These are phyloP conservation scores for Panus rudis DNA, from an alignment of 768 basidiomycete species.

Conservation along the genomic window DNA sequence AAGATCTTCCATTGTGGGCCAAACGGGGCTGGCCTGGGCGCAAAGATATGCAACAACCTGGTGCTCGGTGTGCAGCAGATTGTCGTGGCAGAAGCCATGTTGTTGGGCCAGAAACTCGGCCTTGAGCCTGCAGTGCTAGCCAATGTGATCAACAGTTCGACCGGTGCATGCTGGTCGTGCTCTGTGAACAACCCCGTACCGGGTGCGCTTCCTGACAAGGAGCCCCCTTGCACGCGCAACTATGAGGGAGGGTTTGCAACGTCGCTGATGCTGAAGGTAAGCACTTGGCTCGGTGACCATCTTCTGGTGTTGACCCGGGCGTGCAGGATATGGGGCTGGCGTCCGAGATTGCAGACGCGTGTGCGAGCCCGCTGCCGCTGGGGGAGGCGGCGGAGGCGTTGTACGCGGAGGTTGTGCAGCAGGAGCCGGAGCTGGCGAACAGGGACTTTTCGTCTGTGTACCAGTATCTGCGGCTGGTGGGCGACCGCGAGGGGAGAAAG, in stretches of 20 bases:
- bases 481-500: slow-evolving; percentile 11
- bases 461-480: slow-evolving; percentile 40
- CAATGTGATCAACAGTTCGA: slow-evolving; percentile 78
- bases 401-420: slow-evolving; percentile 49
- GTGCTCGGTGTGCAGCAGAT: slow-evolving; percentile 52
- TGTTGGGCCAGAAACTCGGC: slow-evolving; percentile 77
- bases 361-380: slow-evolving; percentile 51
- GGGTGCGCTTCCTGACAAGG: slow-evolving; percentile 57
- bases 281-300: slow-evolving; percentile 3
- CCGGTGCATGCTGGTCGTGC: slow-evolving; percentile 78
- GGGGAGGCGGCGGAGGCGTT: slow-evolving; percentile 57
- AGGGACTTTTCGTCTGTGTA: slow-evolving; percentile 85
- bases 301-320: slow-evolving; percentile 4
- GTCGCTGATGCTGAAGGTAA: slow-evolving; percentile 75
- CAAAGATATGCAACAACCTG: slow-evolving; percentile 89
- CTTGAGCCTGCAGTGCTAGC: slow-evolving; percentile 71
- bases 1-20: slow-evolving; percentile 79
- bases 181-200: slow-evolving; percentile 87
- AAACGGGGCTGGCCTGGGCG: slow-evolving; percentile 75
- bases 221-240: slow-evolving; percentile 75
- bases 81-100: slow-evolving; percentile 85
- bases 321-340: slow-evolving; percentile 81
- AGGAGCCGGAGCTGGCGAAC: slow-evolving; percentile 50
- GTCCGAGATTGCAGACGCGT: slow-evolving; percentile 46
- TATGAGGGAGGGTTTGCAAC: slow-evolving; percentile 87